phyloP scores from a whole-genome alignment of 805 yeast genomes.

The Komagataella mondaviorum region DNA sequence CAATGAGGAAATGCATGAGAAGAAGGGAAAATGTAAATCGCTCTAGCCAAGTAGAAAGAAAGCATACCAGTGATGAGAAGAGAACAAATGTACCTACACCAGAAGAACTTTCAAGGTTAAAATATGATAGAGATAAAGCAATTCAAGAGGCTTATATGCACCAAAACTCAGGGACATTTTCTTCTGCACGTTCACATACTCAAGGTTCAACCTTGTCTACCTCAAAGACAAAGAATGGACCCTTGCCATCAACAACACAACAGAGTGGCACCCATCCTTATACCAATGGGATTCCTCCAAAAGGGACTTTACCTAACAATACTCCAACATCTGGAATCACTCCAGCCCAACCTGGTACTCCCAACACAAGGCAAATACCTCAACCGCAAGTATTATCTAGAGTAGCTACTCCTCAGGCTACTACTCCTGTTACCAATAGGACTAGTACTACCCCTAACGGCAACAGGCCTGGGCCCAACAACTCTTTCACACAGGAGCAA shows the following conservation, averaged over 20 bases:
- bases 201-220: background rate
- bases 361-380: background rate
- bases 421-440: background rate
- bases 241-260: constrained; percentile 4
- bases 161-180: constrained; percentile 3
- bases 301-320: background rate
- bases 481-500: constrained; percentile 49
- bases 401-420: background rate
- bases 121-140: constrained; percentile 76
- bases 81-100: constrained; percentile 60
- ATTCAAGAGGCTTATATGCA: constrained; percentile 58
- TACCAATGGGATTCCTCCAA: constrained; percentile 2
- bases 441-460: constrained; percentile 1
- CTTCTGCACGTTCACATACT: background rate
- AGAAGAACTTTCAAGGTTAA: constrained; percentile 68
- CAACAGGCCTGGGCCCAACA: constrained; percentile 18
- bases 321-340: background rate
- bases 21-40: constrained; percentile 71
- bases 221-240: background rate
- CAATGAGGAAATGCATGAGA: constrained; percentile 78
- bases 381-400: background rate
- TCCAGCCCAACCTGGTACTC: background rate
- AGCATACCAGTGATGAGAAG: constrained; percentile 25
- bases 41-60: constrained; percentile 30
- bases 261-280: constrained; percentile 1